phyloP scores from a whole-genome alignment of 2,329 filamentous ascomycete species.

The Epichloe coenophiala region DNA sequence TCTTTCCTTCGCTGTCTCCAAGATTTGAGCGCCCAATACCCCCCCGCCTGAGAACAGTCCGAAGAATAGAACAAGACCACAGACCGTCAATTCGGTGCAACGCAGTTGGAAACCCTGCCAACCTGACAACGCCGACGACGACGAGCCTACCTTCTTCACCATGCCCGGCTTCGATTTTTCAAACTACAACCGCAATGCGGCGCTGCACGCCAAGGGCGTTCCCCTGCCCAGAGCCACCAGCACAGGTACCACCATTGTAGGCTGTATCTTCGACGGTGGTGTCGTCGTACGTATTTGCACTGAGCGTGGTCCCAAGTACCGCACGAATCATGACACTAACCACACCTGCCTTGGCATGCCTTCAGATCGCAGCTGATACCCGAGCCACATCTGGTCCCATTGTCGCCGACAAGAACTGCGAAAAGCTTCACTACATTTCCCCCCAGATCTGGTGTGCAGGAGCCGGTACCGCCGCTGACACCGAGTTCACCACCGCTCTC shows the following conservation, averaged over 20 bases:
- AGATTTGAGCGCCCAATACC: neutral
- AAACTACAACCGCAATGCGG: conserved; percentile 98
- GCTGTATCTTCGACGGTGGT: conserved; percentile 89
- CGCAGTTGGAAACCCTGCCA: neutral
- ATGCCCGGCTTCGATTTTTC: conserved; percentile 99
- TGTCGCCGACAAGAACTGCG: conserved; percentile 99
- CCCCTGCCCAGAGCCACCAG: conserved; percentile 96
- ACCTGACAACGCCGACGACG: conserved; percentile 3
- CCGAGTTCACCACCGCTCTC: conserved; percentile 96
- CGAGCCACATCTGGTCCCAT: conserved; percentile 94
- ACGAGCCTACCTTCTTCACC: conserved; percentile 19
- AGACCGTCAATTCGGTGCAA: conserved; percentile 1
- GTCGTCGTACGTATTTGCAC: conserved; percentile 59
- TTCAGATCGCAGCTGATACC: conserved; percentile 89
- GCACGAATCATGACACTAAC: neutral
- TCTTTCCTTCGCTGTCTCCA: neutral
- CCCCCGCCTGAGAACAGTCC: neutral
- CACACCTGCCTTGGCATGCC: neutral
- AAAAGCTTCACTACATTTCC: conserved; percentile 99
- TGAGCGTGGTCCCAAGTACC: neutral
- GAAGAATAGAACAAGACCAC: neutral
- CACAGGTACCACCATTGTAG: conserved; percentile 97
- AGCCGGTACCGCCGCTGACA: conserved; percentile 93
- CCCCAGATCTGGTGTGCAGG: conserved; percentile 99
- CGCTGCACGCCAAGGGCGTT: conserved; percentile 84